Percentiles rank a stretch among this genome's conserved stretches.
Evolutionary conservation across 305 asterid species (phyloP).

Genomic region (Fraxinus latifolia): DNA sequence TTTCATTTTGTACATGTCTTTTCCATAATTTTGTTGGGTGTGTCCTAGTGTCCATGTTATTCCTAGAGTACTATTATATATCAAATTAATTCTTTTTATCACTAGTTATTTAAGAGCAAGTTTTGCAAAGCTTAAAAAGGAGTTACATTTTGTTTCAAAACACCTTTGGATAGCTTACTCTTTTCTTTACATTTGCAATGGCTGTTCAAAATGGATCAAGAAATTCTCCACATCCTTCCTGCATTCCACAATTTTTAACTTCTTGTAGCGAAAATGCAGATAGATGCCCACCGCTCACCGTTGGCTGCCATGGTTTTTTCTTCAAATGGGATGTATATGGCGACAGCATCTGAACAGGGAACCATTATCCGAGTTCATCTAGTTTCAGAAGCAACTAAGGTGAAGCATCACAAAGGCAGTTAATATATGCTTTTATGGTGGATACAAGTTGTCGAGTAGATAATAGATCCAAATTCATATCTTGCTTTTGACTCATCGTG

Average conservation of each 20-base stretch:
- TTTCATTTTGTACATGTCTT: neutral
- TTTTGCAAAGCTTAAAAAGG: neutral
- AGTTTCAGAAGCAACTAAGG: constrained; percentile 86
- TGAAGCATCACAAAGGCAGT: constrained; percentile 30
- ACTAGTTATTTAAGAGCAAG: neutral
- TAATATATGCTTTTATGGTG: neutral
- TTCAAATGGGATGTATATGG: constrained; percentile 67
- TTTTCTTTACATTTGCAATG: neutral
- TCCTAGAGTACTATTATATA: neutral
- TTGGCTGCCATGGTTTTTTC: constrained; percentile 73
- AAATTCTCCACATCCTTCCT: neutral
- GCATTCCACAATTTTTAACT: constrained; percentile 14
- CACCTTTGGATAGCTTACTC: neutral
- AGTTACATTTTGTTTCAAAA: neutral
- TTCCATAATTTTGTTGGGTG: neutral
- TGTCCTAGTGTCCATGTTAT: neutral
- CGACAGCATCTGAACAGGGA: constrained; percentile 96
- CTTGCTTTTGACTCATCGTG: neutral
- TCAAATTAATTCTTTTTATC: constrained; percentile 5
- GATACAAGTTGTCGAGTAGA: neutral
- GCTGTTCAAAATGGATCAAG: constrained; percentile 6
- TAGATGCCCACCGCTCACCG: constrained; percentile 88
- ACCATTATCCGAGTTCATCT: constrained; percentile 89
- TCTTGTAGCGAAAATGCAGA: constrained; percentile 47
- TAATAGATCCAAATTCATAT: neutral